Conservation (phyloP, 768 basidiomycete genomes). For the Naematelia aurantialba region DNA sequence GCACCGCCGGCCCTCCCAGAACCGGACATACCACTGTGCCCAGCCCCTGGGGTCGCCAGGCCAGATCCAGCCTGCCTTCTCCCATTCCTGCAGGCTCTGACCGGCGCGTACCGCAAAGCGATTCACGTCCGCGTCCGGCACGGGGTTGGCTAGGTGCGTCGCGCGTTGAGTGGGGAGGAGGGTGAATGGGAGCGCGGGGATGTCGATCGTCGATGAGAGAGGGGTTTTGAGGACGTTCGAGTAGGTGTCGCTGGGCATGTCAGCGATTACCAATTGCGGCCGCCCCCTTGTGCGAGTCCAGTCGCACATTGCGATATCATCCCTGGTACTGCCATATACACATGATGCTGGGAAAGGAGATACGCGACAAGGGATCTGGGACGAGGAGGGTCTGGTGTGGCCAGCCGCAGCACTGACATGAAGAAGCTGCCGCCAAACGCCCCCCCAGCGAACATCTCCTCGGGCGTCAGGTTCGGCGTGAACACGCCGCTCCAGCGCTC, state of each 20-base stretch:
- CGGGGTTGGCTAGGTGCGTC: conserved; percentile 24
- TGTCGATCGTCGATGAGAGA: conserved; percentile 18
- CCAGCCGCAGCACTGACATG: no score
- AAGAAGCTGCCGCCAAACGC: conserved; percentile 49
- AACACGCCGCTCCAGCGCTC: conserved; percentile 43
- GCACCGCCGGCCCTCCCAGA: conserved; percentile 44
- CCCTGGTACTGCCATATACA: no score
- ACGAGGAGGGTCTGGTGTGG: conserved; percentile 19
- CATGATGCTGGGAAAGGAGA: neutral
- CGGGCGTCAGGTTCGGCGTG: conserved; percentile 47
- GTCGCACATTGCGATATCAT: no score
- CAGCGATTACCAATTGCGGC: no score
- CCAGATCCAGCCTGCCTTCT: conserved; percentile 51
- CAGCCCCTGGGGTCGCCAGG: conserved; percentile 48
- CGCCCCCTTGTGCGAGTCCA: neutral
- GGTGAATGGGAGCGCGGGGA: conserved; percentile 31
- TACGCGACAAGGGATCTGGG: neutral
- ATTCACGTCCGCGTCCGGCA: conserved; percentile 34
- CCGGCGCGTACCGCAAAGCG: conserved; percentile 42
- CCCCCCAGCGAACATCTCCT: conserved; percentile 47
- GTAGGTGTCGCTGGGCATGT: conserved; percentile 33
- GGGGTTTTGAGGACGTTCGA: conserved; percentile 35
- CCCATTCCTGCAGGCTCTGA: conserved; percentile 47
- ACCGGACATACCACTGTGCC: conserved; percentile 50
- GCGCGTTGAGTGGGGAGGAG: conserved; percentile 6